Base-by-base conservation (phyloP, 2,329 filamentous ascomycete species). In the Nigrospora oryzae region DNA sequence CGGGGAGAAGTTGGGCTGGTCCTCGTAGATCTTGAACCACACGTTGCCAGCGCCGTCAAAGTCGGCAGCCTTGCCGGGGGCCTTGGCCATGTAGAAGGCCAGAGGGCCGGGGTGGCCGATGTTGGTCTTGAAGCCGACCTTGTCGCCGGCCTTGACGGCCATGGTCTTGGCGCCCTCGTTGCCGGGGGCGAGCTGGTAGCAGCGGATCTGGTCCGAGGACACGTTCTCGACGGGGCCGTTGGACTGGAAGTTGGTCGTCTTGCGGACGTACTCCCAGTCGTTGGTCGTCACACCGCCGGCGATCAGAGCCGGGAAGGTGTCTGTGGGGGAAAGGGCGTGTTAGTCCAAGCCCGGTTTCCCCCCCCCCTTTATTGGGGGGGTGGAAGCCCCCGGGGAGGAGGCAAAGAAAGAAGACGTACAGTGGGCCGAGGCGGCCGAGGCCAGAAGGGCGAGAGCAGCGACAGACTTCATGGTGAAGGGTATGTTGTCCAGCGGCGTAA, bases 1-100 rank as follows among this genome's bases (percentile, higher is more conserved):
- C 1, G 60, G 54, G 3, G 59, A 51, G 48, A 71, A 59, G 44
- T 52, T 61, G n/a, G 67, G 66, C 11, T 60, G 56, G 43, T 70
- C 65, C 43, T 67, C 63, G 53, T 65, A 69, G 50, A 72, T 68
- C 61, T 73, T 72, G 56, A 66, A 65, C 64, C 65, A 67, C 4
- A 62, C 62, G 3, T 56, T 54, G 15, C 63, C 64, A 11, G 60
- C 57, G 14, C 64, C 65, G 38, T 67, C 63, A 53, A 60, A 69
- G 23, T 57, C 59, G 10, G 63, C 66, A 2, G 59, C 63, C 51
- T 64, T 51, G 11, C 65, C 65, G 0, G 65, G 66, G 1, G 64
- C 65, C 52, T 68, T 66, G 30, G 65, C 64, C 52, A 67, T 62
- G 54, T 66, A 66, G 44, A 66, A 63, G 17, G 62, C 56, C 43